phyloP scores from a whole-genome alignment of 768 basidiomycete genomes.

The Suillus sp. region DNA sequence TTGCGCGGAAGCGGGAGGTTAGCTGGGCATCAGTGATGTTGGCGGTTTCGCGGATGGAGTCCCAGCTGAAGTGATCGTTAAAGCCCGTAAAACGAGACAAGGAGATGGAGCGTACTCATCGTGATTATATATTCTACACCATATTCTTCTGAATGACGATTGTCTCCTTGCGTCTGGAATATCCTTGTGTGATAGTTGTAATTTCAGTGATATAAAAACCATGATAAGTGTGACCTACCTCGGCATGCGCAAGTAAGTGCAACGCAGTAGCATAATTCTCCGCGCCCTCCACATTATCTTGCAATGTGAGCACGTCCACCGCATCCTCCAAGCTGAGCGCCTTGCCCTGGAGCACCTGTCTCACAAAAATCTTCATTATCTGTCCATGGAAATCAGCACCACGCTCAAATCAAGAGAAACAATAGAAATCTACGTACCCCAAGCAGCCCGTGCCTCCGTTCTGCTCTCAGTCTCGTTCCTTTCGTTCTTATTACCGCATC shows the following conservation, averaged over 20 bases:
- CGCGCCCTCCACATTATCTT: conserved; percentile 65
- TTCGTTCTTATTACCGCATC: conserved; percentile 60
- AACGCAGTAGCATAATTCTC: conserved; percentile 73
- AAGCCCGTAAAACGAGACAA: neutral
- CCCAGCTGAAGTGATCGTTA: conserved; percentile 60
- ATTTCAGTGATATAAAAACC: neutral
- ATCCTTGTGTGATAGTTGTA: conserved; percentile 41
- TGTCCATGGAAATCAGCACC: conserved; percentile 29
- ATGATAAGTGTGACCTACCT: conserved; percentile 39
- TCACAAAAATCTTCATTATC: conserved; percentile 72
- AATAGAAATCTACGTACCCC: conserved; percentile 25
- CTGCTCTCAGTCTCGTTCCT: conserved; percentile 43
- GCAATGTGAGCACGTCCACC: conserved; percentile 82
- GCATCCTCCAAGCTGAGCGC: conserved; percentile 77
- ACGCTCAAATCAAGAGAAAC: neutral
- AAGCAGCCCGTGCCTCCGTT: conserved; percentile 52
- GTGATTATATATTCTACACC: conserved; percentile 86
- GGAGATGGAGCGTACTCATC: conserved; percentile 70
- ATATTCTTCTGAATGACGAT: conserved; percentile 74
- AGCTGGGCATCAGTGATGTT: conserved; percentile 79
- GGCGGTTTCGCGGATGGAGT: conserved; percentile 68
- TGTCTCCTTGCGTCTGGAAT: conserved; percentile 69
- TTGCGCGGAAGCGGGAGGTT: conserved; percentile 66
- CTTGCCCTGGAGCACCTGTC: conserved; percentile 71
- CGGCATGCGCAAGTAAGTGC: conserved; percentile 59